Conservation (phyloP, 345 rosid species). For the Rubroshorea leprosula region DNA sequence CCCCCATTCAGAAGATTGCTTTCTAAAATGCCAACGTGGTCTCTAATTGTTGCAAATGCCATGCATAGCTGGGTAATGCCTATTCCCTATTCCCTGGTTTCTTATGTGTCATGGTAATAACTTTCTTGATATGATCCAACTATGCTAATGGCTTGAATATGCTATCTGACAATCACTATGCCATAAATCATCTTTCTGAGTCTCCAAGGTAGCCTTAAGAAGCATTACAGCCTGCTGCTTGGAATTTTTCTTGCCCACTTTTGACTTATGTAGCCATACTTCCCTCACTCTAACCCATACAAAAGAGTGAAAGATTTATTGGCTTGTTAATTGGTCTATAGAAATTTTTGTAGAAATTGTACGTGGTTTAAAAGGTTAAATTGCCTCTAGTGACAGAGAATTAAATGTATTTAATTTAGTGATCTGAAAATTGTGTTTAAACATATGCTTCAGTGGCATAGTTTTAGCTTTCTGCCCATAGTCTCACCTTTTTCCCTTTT, state of each 20-base stretch:
- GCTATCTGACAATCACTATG: neutral
- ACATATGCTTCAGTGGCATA: neutral
- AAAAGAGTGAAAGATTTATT: too few species aligned
- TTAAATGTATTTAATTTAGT: too few species aligned
- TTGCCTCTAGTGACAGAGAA: too few species aligned
- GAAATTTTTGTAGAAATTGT: too few species aligned
- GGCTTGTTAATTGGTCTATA: too few species aligned
- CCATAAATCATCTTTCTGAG: too few species aligned
- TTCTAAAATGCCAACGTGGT: constrained; percentile 90
- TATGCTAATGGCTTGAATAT: neutral
- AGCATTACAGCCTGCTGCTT: too few species aligned
- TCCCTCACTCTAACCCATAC: too few species aligned
- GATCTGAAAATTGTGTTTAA: neutral
- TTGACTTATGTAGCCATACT: too few species aligned
- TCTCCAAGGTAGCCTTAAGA: too few species aligned
- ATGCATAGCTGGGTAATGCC: constrained; percentile 92
- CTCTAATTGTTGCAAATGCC: constrained; percentile 83
- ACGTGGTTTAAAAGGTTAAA: too few species aligned
- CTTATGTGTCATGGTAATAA: constrained; percentile 3
- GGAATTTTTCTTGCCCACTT: too few species aligned
- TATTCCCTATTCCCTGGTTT: constrained; percentile 7
- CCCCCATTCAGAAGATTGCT: constrained; percentile 87
- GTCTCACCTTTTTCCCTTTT: neutral
- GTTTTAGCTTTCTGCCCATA: neutral
- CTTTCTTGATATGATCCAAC: constrained; percentile 1